A percentile compares a stretch with the other conserved stretches of the same genome.
Evolutionary conservation across 139 green algal genomes (phyloP).

Genomic region (Microglena sp.): DNA sequence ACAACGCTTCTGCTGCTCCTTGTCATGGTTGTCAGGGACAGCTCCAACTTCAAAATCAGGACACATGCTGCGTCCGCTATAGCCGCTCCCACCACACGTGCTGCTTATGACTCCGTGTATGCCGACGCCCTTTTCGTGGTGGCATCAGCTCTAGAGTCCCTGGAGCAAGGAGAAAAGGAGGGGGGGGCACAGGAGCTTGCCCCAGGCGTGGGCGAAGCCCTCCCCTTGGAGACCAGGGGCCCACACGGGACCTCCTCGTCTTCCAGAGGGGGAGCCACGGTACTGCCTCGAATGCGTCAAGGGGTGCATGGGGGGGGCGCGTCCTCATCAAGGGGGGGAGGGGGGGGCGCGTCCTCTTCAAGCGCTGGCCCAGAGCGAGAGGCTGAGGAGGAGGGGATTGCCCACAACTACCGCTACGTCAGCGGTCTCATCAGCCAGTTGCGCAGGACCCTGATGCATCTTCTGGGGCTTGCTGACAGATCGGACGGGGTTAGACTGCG

Average conservation of each 20-base stretch:
- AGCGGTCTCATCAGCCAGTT: not conserved
- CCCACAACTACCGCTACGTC: slow-evolving; percentile 2
- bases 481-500: not conserved
- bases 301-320: too few relatives aligned
- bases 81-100: slow-evolving; percentile 12
- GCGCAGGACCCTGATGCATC: not conserved
- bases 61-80: slow-evolving; percentile 49
- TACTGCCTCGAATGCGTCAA: too few relatives aligned
- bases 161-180: too few relatives aligned
- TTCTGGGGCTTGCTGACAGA: slow-evolving; percentile 1
- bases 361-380: too few relatives aligned
- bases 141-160: slow-evolving; percentile 28
- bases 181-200: too few relatives aligned
- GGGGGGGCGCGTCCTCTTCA: too few relatives aligned
- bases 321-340: too few relatives aligned
- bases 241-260: not conserved
- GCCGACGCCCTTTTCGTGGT: slow-evolving; percentile 35
- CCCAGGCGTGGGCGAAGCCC: too few relatives aligned
- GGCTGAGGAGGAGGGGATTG: too few relatives aligned
- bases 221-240: not conserved
- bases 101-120: slow-evolving; percentile 27
- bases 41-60: slow-evolving; percentile 59
- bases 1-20: slow-evolving; percentile 41
- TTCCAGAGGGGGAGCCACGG: not conserved
- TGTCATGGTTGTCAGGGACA: slow-evolving; percentile 49